A percentile compares a stretch with the other conserved stretches of the same genome.
These are phyloP conservation scores for Exophiala xenobiotica DNA, from an alignment of 2,329 filamentous ascomycete species.

Conservation along the genomic window DNA sequence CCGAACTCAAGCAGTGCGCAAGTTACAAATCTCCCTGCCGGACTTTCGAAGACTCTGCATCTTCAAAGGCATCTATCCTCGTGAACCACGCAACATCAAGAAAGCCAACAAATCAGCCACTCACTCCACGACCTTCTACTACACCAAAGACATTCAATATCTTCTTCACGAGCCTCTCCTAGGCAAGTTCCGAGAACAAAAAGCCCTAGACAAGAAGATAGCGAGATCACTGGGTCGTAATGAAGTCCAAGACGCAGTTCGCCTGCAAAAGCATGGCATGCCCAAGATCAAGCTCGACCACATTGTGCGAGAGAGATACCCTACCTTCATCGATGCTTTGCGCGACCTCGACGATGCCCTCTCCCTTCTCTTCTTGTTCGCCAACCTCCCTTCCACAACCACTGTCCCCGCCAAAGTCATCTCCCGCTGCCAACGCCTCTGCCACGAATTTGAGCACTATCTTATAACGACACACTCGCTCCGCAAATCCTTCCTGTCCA, in stretches of 20 bases:
- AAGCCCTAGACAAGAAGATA: conserved; percentile 96
- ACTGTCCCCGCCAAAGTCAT: conserved; percentile 94
- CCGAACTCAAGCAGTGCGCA: conserved; percentile 92
- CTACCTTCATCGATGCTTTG: conserved; percentile 91
- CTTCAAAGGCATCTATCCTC: conserved; percentile 98
- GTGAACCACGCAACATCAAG: conserved; percentile 94
- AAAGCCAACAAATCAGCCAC: conserved; percentile 92
- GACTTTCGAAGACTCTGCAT: conserved; percentile 99
- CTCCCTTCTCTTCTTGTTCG: conserved; percentile 96
- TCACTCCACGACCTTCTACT: conserved; percentile 86
- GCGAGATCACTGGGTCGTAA: conserved; percentile 85
- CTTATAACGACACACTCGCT: conserved; percentile 88
- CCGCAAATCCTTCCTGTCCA: conserved; percentile 93
- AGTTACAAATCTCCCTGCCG: conserved; percentile 93
- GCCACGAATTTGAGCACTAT: conserved; percentile 96
- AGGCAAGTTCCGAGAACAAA: conserved; percentile 94
- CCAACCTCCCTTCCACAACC: conserved; percentile 86
- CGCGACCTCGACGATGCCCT: conserved; percentile 94
- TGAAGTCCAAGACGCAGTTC: conserved; percentile 82
- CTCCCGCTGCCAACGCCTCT: conserved; percentile 86
- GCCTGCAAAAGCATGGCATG: conserved; percentile 87
- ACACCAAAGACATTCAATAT: conserved; percentile 96
- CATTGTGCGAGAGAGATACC: conserved; percentile 96
- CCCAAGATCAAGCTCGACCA: conserved; percentile 91
- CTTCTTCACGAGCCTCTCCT: conserved; percentile 94